A percentile compares a stretch with the other conserved stretches of the same genome.
Conservation (phyloP, 441 rosid genomes). For the Pelargonium australe region DNA sequence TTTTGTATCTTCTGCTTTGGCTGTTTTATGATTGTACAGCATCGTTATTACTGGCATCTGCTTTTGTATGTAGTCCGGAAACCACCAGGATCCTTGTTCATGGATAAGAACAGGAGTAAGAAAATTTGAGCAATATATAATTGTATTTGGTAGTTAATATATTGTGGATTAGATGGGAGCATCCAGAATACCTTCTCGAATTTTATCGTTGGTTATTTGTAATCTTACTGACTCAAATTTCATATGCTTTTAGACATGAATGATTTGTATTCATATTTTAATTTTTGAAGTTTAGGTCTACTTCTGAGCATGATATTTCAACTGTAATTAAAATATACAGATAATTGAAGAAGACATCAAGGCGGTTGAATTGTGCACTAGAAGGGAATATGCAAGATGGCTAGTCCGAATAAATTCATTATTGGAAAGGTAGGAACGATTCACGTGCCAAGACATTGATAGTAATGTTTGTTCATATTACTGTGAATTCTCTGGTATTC, state of each 20-base stretch:
- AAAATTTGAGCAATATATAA: no score
- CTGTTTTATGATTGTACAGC: conserved; percentile 2
- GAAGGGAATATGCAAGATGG: conserved; percentile 90
- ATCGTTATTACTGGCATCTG: neutral
- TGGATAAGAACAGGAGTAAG: no score
- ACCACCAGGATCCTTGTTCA: no score
- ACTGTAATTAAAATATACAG: conserved; percentile 50
- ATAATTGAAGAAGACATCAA: conserved; percentile 55
- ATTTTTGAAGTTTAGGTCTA: conserved; percentile 24
- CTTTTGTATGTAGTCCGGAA: no score
- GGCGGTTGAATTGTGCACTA: conserved; percentile 70
- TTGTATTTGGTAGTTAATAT: no score
- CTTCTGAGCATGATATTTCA: conserved; percentile 41
- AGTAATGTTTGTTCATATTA: neutral
- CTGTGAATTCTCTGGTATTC: conserved; percentile 13
- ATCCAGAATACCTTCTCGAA: no score
- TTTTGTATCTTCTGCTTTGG: neutral
- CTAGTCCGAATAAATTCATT: conserved; percentile 50
- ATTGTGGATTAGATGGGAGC: no score
- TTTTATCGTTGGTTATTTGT: conserved; percentile 3
- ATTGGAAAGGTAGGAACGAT: conserved; percentile 60
- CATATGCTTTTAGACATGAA: neutral
- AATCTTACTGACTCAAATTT: neutral
- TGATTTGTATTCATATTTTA: neutral
- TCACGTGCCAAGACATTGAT: conserved; percentile 12